A percentile compares a stretch with the other conserved stretches of the same genome.
These are phyloP conservation scores for Mycosarcoma mackinlayi DNA, from an alignment of 1,284 basidiomycete genomes.

Conservation along the genomic window DNA sequence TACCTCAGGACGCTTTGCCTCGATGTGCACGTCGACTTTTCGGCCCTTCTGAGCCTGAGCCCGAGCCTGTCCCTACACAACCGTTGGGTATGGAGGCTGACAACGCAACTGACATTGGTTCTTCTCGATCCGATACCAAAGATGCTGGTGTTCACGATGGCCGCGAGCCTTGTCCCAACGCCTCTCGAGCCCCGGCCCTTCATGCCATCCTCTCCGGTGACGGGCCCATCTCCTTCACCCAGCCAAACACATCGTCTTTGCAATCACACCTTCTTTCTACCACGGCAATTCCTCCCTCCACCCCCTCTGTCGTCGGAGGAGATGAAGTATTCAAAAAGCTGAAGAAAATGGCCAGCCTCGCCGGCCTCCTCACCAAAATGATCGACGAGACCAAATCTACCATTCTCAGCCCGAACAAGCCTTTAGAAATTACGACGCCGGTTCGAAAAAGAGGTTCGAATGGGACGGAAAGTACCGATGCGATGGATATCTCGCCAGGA, in stretches of 20 bases:
- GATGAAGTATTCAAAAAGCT: conserved; percentile 28
- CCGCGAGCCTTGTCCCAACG: neutral
- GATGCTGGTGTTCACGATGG: conserved; percentile 10
- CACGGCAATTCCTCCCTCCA: neutral
- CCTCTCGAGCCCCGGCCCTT: conserved; percentile 7
- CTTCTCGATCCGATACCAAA: conserved; percentile 31
- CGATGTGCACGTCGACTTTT: conserved; percentile 35
- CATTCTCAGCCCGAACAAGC: conserved; percentile 12
- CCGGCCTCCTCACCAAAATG: conserved; percentile 38
- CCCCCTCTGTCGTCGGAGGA: conserved; percentile 11
- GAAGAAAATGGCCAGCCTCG: conserved; percentile 37
- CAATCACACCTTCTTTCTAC: conserved; percentile 4
- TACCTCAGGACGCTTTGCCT: conserved; percentile 13
- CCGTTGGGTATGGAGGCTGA: conserved; percentile 9
- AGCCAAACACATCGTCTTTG: too few species aligned
- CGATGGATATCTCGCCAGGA: conserved; percentile 24
- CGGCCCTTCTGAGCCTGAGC: neutral
- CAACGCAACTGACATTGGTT: conserved; percentile 19
- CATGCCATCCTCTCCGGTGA: conserved; percentile 16
- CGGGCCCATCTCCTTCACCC: neutral
- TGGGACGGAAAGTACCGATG: conserved; percentile 6
- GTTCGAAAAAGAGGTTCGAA: conserved; percentile 2
- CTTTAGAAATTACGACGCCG: conserved; percentile 18
- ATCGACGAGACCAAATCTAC: conserved; percentile 43
- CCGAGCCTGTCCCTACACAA: neutral